Base-by-base conservation (phyloP, 2,329 filamentous ascomycete genomes). In the Mycocentrospora acerina region DNA sequence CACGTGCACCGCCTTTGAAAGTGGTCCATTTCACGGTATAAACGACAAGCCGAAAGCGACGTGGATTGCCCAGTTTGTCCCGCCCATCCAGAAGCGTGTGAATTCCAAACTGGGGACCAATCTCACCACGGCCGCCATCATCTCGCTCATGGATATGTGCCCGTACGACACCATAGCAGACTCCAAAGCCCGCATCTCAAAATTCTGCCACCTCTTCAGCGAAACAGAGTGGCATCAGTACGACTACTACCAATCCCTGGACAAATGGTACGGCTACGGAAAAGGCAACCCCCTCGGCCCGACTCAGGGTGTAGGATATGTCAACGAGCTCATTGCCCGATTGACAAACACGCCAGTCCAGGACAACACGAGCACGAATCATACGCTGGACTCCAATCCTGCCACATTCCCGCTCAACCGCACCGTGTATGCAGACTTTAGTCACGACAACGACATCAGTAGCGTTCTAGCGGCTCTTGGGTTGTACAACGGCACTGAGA, bases 381-480 rank as follows among this genome's bases (percentile, higher is more conserved):
- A 71, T 24, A 95, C 90, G 0, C 76, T 95, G 0, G 87, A 94
- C 62, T 70, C 71, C 4, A 74, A 81, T 41, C 69, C 77, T 1
- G 60, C 67, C 6, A 90, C 86, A 0, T 96, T 95, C 57, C 90
- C 90, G 0, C 71, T 95, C 0, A 75, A 68, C 16, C 64, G 66
- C 19, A 70, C 70, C 9, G 69, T 95, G 1, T 96, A 94, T 59
- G 90, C 88, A 0, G 90, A 96, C 67, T 95, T 96, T 61, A 88
- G 83, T 47, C 90, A 96, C 67, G 90, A 96, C 68, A 95, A 94
- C 64, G 83, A 86, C 60, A 89, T 96, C 82, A 81, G 80, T 19
- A 78, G 79, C 7, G 81, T 94, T 6, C 86, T 86, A 60, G 82
- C 81, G 4, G 88, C 89, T 0, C 61, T 96, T 48, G 87, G 89